Evolutionary conservation across 192 early-diverging fungal genomes (phyloP).

Genomic region (Glomus cerebriforme): DNA sequence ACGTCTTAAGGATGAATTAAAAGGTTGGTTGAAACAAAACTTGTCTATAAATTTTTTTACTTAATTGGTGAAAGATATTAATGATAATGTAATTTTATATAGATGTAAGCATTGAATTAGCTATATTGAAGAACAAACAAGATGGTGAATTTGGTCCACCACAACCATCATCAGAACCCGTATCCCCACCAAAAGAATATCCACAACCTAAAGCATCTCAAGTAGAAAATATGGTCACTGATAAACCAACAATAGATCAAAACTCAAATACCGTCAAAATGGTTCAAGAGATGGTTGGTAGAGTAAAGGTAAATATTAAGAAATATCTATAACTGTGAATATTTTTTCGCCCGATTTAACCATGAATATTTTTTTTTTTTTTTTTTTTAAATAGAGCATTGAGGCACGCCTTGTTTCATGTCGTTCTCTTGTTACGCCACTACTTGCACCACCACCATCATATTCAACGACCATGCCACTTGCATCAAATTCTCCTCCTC

Average conservation of each 20-base stretch:
- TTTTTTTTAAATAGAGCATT: constrained; percentile 49
- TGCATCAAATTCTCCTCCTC: constrained; percentile 31
- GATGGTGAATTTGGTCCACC: constrained; percentile 34
- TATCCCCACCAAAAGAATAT: constrained; percentile 19
- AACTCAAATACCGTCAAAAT: constrained; percentile 63
- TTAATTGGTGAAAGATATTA: neutral
- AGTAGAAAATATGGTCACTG: neutral
- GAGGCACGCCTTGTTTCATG: constrained; percentile 74
- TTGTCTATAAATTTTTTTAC: too few relatives aligned
- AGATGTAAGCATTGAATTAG: constrained; percentile 58
- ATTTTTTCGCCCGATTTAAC: neutral
- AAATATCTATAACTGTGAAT: neutral
- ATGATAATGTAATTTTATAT: neutral
- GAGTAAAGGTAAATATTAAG: constrained; percentile 68
- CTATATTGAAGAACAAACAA: constrained; percentile 54
- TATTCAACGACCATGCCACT: constrained; percentile 42
- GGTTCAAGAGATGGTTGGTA: constrained; percentile 76
- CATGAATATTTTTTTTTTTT: too few relatives aligned
- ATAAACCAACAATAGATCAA: constrained; percentile 3
- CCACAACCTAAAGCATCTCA: neutral
- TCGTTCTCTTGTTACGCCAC: constrained; percentile 72
- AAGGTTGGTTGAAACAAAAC: too few relatives aligned
- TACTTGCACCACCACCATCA: constrained; percentile 60
- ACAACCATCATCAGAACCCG: constrained; percentile 23
- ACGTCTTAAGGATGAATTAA: constrained; percentile 75